Conservation (phyloP, 2,329 filamentous ascomycete species). For the Pyrenochaeta sp. region DNA sequence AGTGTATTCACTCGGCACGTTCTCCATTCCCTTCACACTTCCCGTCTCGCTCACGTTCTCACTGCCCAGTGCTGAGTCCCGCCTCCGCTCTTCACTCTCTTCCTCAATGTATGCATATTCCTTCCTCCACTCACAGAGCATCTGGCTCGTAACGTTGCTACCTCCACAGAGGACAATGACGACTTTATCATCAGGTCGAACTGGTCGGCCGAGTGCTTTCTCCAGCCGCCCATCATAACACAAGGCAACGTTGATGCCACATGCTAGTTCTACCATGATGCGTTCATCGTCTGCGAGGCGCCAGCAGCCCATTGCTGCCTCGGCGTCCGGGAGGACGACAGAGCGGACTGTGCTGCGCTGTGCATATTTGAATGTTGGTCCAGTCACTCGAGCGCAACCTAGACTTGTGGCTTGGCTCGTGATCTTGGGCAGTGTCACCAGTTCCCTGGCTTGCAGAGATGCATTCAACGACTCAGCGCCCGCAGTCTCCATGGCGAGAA, state of each 20-base stretch:
- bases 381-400: conserved; percentile 75
- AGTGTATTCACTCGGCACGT: conserved; percentile 21
- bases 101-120: conserved; percentile 45
- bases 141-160: conserved; percentile 60
- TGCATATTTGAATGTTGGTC: conserved; percentile 72
- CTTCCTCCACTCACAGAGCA: conserved; percentile 59
- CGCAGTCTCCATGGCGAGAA: conserved; percentile 78
- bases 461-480: conserved; percentile 76
- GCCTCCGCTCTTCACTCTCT: conserved; percentile 22
- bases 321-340: conserved; percentile 74
- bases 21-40: conserved; percentile 10
- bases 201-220: conserved; percentile 65
- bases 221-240: conserved; percentile 72
- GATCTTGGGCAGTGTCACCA: conserved; percentile 73
- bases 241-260: conserved; percentile 79
- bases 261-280: conserved; percentile 83
- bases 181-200: conserved; percentile 73
- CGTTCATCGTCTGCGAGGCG: conserved; percentile 83
- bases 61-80: conserved; percentile 26
- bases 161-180: conserved; percentile 86
- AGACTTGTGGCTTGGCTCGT: conserved; percentile 79
- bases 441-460: conserved; percentile 63
- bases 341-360: conserved; percentile 63
- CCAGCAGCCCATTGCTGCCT: conserved; percentile 80
- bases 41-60: conserved; percentile 17